Evolutionary conservation across 108 stramenopile genomes (phyloP).

Genomic region (Mediolabrus comicus): DNA sequence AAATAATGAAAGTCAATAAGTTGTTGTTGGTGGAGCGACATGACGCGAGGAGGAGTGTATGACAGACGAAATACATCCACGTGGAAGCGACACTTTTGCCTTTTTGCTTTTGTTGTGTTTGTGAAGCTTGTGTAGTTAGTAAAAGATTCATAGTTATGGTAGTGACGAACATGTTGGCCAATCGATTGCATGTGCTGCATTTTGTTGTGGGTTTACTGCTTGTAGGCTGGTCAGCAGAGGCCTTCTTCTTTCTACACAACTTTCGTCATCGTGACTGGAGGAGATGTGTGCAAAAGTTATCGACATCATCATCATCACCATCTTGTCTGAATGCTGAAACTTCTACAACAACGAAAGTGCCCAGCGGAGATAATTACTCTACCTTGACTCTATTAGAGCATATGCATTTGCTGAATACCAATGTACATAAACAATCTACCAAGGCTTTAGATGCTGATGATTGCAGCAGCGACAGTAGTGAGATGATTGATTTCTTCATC

Average conservation of each 20-base stretch:
- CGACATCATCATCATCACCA: neutral
- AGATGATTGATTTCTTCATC: constrained; percentile 48
- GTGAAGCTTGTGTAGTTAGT: too few relatives aligned
- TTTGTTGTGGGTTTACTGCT: neutral
- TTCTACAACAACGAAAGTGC: neutral
- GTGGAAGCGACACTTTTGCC: too few relatives aligned
- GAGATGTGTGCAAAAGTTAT: neutral
- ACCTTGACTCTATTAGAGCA: constrained; percentile 12
- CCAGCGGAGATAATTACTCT: constrained; percentile 11
- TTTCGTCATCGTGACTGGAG: neutral
- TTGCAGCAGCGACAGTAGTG: neutral
- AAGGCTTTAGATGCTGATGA: too few relatives aligned
- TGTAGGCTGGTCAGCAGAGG: neutral
- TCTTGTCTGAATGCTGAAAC: neutral
- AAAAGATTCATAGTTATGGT: too few relatives aligned
- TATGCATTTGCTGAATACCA: constrained; percentile 3
- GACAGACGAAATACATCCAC: too few relatives aligned
- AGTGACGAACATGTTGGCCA: too few relatives aligned
- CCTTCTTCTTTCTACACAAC: neutral
- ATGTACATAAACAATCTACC: constrained; percentile 1
- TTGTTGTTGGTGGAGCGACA: too few relatives aligned
- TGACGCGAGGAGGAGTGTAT: too few relatives aligned
- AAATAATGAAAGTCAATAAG: too few relatives aligned
- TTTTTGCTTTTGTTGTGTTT: too few relatives aligned
- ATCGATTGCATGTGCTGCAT: too few relatives aligned